Evolutionary conservation across 2,329 filamentous ascomycete species (phyloP).

Genomic region (Aspergillus ruber): DNA sequence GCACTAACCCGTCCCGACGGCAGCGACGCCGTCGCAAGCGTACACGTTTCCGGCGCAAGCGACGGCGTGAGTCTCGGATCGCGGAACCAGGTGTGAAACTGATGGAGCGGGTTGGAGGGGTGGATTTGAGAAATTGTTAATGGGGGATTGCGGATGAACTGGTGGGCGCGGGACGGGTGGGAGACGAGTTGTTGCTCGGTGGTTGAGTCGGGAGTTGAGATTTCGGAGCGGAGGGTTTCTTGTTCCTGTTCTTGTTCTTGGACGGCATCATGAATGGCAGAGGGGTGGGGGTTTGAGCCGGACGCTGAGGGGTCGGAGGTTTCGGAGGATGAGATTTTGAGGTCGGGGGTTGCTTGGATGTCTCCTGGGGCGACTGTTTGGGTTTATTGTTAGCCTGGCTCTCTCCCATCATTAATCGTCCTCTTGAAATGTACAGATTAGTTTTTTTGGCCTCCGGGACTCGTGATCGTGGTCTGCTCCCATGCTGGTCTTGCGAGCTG

Average conservation of each 20-base stretch:
- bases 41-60: slow-evolving; percentile 80
- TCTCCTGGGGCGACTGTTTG: slow-evolving; percentile 38
- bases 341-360: slow-evolving; percentile 20
- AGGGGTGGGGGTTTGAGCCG: not conserved
- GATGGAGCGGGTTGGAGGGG: slow-evolving; percentile 57
- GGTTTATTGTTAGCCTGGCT: not conserved
- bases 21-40: slow-evolving; percentile 74
- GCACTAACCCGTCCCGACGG: slow-evolving; percentile 79
- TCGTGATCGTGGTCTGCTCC: slow-evolving; percentile 8
- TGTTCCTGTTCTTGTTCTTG: slow-evolving; percentile 1
- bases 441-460: slow-evolving; percentile 31
- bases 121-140: slow-evolving; percentile 37
- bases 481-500: not conserved
- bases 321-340: slow-evolving; percentile 10
- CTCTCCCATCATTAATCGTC: not conserved
- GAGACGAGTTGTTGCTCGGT: slow-evolving; percentile 29
- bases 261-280: slow-evolving; percentile 1
- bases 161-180: slow-evolving; percentile 35
- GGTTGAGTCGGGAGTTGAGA: slow-evolving; percentile 31
- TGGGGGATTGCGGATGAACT: slow-evolving; percentile 38
- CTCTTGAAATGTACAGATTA: slow-evolving; percentile 29
- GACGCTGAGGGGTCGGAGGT: slow-evolving; percentile 9
- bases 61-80: slow-evolving; percentile 58
- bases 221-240: slow-evolving; percentile 23
- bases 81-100: slow-evolving; percentile 88